Conservation (phyloP, 331 rosid species). For the Malus hybrid region DNA sequence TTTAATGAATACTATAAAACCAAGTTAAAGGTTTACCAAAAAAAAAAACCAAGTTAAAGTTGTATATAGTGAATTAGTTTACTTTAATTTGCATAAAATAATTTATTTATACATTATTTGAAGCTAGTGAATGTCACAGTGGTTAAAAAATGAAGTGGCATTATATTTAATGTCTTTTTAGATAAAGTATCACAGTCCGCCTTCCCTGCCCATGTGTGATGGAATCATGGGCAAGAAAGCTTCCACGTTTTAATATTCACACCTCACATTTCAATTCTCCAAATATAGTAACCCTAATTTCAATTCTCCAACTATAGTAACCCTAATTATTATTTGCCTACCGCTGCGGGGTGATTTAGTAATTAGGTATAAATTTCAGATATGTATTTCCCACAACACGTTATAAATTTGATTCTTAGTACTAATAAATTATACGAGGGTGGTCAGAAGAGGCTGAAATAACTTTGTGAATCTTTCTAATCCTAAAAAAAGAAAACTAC, state of each 20-base stretch:
- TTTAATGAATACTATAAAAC: neutral
- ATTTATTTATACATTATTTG: neutral
- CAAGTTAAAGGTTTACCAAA: too few species aligned
- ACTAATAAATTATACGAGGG: rapidly evolving
- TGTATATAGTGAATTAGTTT: neutral
- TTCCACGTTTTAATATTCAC: neutral
- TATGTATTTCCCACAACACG: too few species aligned
- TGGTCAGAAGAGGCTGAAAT: rapidly evolving
- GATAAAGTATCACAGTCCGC: neutral
- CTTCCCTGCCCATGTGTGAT: neutral
- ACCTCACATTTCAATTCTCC: neutral
- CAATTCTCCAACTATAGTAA: neutral
- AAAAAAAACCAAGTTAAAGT: too few species aligned
- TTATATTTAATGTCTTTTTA: neutral
- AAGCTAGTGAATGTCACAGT: neutral
- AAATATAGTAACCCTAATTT: neutral
- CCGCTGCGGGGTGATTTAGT: too few species aligned
- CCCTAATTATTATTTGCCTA: too few species aligned
- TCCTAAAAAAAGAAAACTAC: rapidly evolving
- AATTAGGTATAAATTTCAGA: too few species aligned
- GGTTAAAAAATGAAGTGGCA: neutral
- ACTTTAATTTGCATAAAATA: neutral
- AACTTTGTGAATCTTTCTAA: rapidly evolving
- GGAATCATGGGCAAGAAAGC: neutral
- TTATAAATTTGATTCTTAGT: too few species aligned